Conservation (phyloP, 1,284 basidiomycete genomes). For the Irpex lacteus region DNA sequence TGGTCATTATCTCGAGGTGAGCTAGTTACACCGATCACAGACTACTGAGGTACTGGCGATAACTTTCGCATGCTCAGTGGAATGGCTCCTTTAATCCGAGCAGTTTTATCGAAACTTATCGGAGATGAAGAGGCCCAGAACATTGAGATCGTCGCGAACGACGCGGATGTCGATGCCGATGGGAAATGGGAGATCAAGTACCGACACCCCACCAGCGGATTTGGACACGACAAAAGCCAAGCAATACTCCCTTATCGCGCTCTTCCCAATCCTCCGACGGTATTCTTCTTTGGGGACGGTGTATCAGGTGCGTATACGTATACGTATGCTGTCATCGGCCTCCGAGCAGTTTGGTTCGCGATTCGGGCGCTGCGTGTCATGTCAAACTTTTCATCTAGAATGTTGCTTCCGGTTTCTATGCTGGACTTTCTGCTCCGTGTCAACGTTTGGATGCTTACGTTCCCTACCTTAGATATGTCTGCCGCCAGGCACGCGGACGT, state of each 20-base stretch:
- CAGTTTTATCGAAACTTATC: conserved; percentile 78
- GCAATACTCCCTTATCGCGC: conserved; percentile 85
- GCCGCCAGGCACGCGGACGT: conserved; percentile 88
- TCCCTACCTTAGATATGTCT: conserved; percentile 64
- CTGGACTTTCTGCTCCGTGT: background rate
- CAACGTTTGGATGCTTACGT: background rate
- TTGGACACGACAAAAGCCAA: conserved; percentile 91
- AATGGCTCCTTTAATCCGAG: conserved; percentile 90
- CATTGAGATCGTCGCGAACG: conserved; percentile 91
- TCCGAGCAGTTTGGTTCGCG: background rate
- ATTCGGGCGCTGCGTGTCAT: background rate
- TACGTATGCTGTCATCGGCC: conserved; percentile 30
- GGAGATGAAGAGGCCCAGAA: conserved; percentile 69
- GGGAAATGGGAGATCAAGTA: conserved; percentile 86
- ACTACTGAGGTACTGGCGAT: background rate
- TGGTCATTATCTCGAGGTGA: conserved; percentile 90
- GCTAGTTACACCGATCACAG: conserved; percentile 15
- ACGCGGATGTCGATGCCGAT: conserved; percentile 63
- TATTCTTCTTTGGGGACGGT: conserved; percentile 96
- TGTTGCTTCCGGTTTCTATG: background rate
- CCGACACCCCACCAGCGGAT: conserved; percentile 84
- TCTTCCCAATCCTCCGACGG: conserved; percentile 67
- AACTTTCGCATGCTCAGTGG: conserved; percentile 48
- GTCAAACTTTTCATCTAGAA: background rate
- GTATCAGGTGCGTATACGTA: conserved; percentile 58